phyloP scores from a whole-genome alignment of 805 yeast genomes.

The Helenozyma rhizophorensis region DNA sequence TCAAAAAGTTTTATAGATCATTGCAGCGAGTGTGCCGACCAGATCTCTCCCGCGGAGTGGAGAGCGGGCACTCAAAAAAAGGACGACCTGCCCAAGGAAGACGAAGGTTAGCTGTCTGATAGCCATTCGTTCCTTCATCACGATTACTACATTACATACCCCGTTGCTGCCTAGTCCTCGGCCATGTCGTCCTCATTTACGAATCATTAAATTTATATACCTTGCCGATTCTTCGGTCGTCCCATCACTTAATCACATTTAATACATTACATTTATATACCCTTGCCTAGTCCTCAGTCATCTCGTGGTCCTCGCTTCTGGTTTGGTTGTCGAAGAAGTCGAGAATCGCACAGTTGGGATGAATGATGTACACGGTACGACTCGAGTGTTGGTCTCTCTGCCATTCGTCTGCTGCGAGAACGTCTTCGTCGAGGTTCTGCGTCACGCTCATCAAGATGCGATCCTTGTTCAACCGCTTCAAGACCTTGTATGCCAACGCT shows the following conservation, averaged over 20 bases:
- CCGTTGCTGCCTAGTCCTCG: too few relatives aligned
- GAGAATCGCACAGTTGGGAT: slow-evolving; percentile 80
- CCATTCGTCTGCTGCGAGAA: slow-evolving; percentile 10
- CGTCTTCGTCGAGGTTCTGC: slow-evolving; percentile 29
- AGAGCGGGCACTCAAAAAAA: background rate
- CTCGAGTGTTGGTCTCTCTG: slow-evolving; percentile 6
- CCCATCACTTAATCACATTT: too few relatives aligned
- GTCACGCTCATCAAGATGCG: slow-evolving; percentile 64
- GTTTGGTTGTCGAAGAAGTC: slow-evolving; percentile 48
- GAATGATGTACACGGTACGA: slow-evolving; percentile 42
- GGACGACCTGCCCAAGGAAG: background rate
- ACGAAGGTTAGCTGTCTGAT: too few relatives aligned
- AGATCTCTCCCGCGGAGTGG: slow-evolving; percentile 9
- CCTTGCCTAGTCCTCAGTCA: too few relatives aligned
- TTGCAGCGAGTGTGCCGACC: slow-evolving; percentile 56
- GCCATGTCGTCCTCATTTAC: too few relatives aligned
- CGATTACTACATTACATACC: too few relatives aligned
- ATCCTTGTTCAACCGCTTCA: slow-evolving; percentile 79
- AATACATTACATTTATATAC: too few relatives aligned
- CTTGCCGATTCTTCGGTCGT: too few relatives aligned
- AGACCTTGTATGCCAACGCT: slow-evolving; percentile 69
- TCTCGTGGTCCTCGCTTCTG: too few relatives aligned
- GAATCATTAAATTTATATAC: too few relatives aligned
- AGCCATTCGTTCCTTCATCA: too few relatives aligned
- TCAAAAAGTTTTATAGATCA: slow-evolving; percentile 61